A percentile compares a stretch with the other conserved stretches of the same genome.
Evolutionary conservation across 129 eudicot genomes (phyloP).

Genomic region (Helianthus tuberosus): DNA sequence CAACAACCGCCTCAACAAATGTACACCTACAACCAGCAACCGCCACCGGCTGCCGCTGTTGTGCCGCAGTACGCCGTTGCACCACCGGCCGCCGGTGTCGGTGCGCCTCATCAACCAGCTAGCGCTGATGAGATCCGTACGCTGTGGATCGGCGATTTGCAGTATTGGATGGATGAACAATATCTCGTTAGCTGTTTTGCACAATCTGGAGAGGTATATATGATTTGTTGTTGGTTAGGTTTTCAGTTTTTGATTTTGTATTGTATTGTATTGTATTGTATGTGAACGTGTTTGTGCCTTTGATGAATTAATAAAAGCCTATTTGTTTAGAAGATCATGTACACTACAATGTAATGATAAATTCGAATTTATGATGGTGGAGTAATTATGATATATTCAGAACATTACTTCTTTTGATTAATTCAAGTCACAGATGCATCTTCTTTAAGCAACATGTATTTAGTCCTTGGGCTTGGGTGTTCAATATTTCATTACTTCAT

Average conservation of each 20-base stretch:
- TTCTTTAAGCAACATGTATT: too few species aligned
- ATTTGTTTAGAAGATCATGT: conserved; percentile 81
- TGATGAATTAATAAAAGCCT: conserved; percentile 15
- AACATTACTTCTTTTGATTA: too few species aligned
- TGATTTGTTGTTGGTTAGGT: conserved; percentile 40
- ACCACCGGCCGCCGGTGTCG: conserved; percentile 34
- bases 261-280: too few species aligned
- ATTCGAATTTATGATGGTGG: neutral
- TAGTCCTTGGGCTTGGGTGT: too few species aligned
- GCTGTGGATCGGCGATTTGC: conserved; percentile 98
- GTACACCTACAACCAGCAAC: conserved; percentile 63
- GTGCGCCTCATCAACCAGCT: conserved; percentile 52
- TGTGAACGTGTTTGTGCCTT: neutral
- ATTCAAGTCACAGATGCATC: too few species aligned
- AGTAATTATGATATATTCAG: neutral
- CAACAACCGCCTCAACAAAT: conserved; percentile 41
- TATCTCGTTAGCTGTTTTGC: conserved; percentile 64
- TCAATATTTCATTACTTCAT: too few species aligned
- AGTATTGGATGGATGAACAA: conserved; percentile 93
- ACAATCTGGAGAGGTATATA: conserved; percentile 73
- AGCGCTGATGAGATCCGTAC: conserved; percentile 73
- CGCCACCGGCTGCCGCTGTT: conserved; percentile 34
- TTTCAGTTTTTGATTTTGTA: neutral
- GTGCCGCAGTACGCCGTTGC: conserved; percentile 27
- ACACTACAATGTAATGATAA: conserved; percentile 58